phyloP scores from a whole-genome alignment of 495 filamentous ascomycete species.

The Penicillium coprophilum region DNA sequence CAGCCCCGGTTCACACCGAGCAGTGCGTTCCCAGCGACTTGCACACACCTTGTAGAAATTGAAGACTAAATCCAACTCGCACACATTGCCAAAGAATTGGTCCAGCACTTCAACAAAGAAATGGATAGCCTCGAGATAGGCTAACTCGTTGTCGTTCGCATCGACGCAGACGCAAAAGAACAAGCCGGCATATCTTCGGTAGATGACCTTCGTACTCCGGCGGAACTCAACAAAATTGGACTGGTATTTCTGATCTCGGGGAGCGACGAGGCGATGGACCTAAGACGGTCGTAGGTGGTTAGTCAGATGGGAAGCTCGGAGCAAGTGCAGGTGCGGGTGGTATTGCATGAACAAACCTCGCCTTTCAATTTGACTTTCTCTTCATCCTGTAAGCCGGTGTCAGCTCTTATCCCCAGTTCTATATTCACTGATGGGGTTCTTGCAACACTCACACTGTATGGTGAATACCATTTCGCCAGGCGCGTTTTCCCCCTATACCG shows the following conservation, averaged over 20 bases:
- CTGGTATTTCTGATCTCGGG: slow-evolving; percentile 98
- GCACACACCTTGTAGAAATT: slow-evolving; percentile 83
- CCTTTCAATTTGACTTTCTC: slow-evolving; percentile 96
- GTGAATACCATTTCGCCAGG: slow-evolving; percentile 97
- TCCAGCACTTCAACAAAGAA: slow-evolving; percentile 99
- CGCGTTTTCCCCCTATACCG: slow-evolving; percentile 88
- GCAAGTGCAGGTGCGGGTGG: slow-evolving; percentile 3
- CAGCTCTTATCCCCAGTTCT: background rate
- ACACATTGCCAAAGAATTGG: slow-evolving; percentile 98
- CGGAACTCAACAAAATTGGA: slow-evolving; percentile 96
- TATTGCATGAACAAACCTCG: slow-evolving; percentile 52
- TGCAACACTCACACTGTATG: slow-evolving; percentile 71
- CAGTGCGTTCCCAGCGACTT: slow-evolving; percentile 3
- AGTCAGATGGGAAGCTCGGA: slow-evolving; percentile 9
- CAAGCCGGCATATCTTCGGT: slow-evolving; percentile 92
- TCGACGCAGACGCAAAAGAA: slow-evolving; percentile 99
- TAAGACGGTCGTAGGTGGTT: slow-evolving; percentile 30
- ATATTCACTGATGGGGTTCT: background rate
- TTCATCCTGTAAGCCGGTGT: slow-evolving; percentile 60
- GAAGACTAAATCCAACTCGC: slow-evolving; percentile 97
- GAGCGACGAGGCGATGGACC: slow-evolving; percentile 96
- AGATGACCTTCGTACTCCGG: slow-evolving; percentile 84
- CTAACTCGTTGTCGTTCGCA: slow-evolving; percentile 97
- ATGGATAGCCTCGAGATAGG: slow-evolving; percentile 96
- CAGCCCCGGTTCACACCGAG: slow-evolving; percentile 4